phyloP scores from a whole-genome alignment of 2,329 filamentous ascomycete species.

The Paecilomyces formosus region DNA sequence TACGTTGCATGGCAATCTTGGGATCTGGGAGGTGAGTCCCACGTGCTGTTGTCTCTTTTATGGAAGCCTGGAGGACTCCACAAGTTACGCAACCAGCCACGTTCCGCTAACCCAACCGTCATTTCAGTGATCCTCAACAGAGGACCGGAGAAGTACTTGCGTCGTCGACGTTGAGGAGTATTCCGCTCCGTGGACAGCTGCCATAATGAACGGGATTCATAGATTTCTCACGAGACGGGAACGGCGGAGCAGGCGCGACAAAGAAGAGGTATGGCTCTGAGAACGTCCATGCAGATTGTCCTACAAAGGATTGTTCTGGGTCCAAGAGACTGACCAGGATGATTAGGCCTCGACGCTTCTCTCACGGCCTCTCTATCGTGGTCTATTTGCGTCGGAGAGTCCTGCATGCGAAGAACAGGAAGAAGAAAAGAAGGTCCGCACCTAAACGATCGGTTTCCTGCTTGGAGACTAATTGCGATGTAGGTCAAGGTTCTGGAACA shows the following conservation, averaged over 20 bases:
- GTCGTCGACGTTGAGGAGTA: slow-evolving; percentile 2
- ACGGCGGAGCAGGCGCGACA: slow-evolving; percentile 21
- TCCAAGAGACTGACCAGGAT: neutral
- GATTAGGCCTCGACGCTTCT: slow-evolving; percentile 16
- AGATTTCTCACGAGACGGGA: slow-evolving; percentile 34
- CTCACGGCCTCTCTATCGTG: slow-evolving; percentile 19
- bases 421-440: slow-evolving; percentile 26
- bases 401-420: slow-evolving; percentile 14
- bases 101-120: neutral
- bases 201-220: slow-evolving; percentile 34
- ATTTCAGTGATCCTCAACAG: neutral
- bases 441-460: neutral
- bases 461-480: neutral
- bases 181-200: neutral
- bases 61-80: neutral
- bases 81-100: neutral
- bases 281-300: neutral
- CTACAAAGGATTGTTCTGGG: neutral
- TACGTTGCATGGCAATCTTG: slow-evolving; percentile 1
- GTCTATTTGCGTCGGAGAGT: slow-evolving; percentile 23
- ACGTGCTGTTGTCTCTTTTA: neutral
- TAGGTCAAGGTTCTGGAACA: slow-evolving; percentile 48
- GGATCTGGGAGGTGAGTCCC: neutral
- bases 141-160: neutral
- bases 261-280: slow-evolving; percentile 21